Percentiles rank a stretch among this genome's conserved stretches.
Evolutionary conservation across 805 yeast genomes (phyloP).

Genomic region (Candida oleophila): DNA sequence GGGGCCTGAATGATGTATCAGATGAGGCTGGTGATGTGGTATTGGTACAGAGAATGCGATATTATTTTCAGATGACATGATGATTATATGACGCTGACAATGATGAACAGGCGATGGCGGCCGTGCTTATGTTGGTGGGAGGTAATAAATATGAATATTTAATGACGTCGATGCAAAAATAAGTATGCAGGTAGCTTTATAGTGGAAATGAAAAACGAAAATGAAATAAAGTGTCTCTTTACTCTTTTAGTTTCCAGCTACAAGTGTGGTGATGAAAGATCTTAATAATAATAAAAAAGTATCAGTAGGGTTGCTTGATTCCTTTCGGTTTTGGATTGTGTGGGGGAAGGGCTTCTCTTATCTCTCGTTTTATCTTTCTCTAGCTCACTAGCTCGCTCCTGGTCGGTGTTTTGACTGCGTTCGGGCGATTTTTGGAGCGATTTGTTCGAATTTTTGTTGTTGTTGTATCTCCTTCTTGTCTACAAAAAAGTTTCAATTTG

Average conservation of each 20-base stretch:
- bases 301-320: no score
- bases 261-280: no score
- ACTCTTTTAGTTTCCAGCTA: no score
- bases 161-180: constrained; percentile 1
- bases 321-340: no score
- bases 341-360: no score
- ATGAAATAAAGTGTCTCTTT: no score
- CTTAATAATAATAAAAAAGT: no score
- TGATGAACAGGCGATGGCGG: no score
- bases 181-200: background rate
- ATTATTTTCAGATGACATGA: constrained; percentile 5
- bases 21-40: background rate
- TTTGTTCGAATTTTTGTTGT: background rate
- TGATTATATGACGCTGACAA: background rate
- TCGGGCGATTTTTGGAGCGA: background rate
- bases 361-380: background rate
- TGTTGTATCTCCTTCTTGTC: background rate
- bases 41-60: constrained; percentile 2
- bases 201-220: no score
- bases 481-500: background rate
- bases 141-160: background rate
- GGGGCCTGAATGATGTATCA: background rate
- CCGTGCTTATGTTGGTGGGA: background rate
- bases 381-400: background rate
- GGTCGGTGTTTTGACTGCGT: background rate